These are phyloP conservation scores for Colletotrichum cordylinicola DNA, from an alignment of 2,329 filamentous ascomycete genomes.

Conservation along the genomic window DNA sequence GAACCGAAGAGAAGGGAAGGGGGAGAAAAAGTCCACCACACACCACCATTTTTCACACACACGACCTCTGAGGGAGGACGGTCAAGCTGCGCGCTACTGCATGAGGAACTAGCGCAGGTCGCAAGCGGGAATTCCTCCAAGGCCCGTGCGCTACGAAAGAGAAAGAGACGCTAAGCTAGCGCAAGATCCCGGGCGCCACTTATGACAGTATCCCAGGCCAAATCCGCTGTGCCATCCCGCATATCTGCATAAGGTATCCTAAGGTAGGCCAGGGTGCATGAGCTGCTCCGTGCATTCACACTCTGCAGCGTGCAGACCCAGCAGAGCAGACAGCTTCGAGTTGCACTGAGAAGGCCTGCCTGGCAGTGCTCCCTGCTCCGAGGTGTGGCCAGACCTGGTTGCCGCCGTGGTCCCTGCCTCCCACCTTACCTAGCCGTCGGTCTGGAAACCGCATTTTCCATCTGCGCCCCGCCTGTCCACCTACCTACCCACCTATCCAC, in stretches of 20 bases:
- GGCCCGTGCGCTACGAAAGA: not conserved
- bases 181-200: constrained; percentile 10
- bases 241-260: constrained; percentile 17
- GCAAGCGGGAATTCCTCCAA: constrained; percentile 1
- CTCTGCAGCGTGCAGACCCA: not conserved
- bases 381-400: not conserved
- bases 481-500: not conserved
- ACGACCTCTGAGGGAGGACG: not conserved
- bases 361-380: not conserved
- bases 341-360: not conserved
- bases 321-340: not conserved
- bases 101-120: constrained; percentile 12
- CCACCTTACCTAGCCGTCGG: constrained; percentile 11
- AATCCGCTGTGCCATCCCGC: not conserved
- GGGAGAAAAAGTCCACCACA: constrained; percentile 2
- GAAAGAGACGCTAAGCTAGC: constrained; percentile 1
- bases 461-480: not conserved
- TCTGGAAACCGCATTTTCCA: constrained; percentile 15
- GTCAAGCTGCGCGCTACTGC: constrained; percentile 2
- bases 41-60: not conserved
- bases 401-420: not conserved
- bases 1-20: not conserved
- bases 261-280: not conserved
- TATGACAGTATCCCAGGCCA: constrained; percentile 4
- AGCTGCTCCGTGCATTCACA: constrained; percentile 11